A percentile compares a stretch with the other conserved stretches of the same genome.
These are phyloP conservation scores for Aspergillus alliaceus DNA, from an alignment of 2,329 filamentous ascomycete genomes.

Conservation along the genomic window DNA sequence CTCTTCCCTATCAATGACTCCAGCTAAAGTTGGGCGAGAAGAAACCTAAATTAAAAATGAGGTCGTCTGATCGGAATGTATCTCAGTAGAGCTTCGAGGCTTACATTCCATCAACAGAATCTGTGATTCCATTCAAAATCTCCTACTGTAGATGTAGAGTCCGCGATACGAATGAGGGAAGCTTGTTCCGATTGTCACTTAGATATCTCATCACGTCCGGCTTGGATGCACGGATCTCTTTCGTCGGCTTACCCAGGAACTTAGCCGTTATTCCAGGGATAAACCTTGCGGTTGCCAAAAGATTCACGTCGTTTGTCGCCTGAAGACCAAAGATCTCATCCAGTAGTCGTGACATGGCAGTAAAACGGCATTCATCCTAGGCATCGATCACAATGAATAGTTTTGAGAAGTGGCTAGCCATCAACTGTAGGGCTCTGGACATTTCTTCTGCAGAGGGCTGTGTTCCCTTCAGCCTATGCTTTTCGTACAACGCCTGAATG, in stretches of 20 bases:
- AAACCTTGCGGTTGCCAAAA: neutral
- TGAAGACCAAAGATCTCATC: neutral
- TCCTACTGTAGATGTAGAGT: neutral
- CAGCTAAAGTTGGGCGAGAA: slow-evolving; percentile 25
- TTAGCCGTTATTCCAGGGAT: neutral
- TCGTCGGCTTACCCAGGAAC: neutral
- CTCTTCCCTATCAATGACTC: slow-evolving; percentile 18
- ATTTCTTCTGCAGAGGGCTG: neutral
- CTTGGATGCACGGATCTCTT: neutral
- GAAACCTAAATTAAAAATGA: too few relatives aligned
- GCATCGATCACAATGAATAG: neutral
- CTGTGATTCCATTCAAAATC: slow-evolving; percentile 15
- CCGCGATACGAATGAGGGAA: neutral
- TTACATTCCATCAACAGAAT: slow-evolving; percentile 34
- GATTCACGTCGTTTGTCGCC: neutral
- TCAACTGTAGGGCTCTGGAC: neutral
- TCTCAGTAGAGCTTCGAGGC: too few relatives aligned
- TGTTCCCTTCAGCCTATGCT: neutral
- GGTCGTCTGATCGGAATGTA: too few relatives aligned
- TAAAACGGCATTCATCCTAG: neutral
- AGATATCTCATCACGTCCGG: neutral
- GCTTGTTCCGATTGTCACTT: neutral
- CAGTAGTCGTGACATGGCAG: neutral
- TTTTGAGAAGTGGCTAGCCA: neutral
- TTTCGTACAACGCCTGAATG: neutral